Evolutionary conservation across 768 basidiomycete species (phyloP), one percentile per base, ranked within the genome.

Genomic region (Tephrocybe sp.): DNA sequence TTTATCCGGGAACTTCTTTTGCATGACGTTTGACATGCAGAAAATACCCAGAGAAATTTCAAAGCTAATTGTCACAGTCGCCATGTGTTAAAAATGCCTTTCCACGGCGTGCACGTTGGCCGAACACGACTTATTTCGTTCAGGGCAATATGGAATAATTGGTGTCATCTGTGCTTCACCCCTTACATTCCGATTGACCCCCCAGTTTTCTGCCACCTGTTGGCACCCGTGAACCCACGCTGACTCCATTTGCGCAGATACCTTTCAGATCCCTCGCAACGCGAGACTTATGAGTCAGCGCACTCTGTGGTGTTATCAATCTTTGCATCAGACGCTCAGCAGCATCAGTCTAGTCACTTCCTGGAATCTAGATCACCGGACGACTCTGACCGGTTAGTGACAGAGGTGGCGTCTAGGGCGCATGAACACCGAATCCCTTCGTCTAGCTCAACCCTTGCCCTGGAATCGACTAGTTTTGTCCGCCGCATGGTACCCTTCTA

Each of bases 251-350:
- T 13, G 47, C 17, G 22, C 58, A 91, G 89, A 14, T 78, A 86
- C 62, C 72, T 92, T 23, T 74, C 71, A 47, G 76, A 84, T 50
- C 57, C 82, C 13, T 63, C 70, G 5, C 73, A 89, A 56, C 82
- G 87, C 31, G 87, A 92, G 56, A 82, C 82, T n/a, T 94, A 83
- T 59, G 92, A 95, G 64, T 87, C 89, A 0, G 83, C 91, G 1
- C 92, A 94, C 63, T 93, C 92, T 8, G 88, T 89, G 22, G 69
- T 94, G 32, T 72, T 95, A 12, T 77, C 91, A 4, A 73, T 91
- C 35, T 85, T 92, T 61, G 78, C 86, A 9, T 74, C 81, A 23
- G 75, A 79, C 58, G 79, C 82, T 0, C 75, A 79, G 54, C 67
- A 64, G 36, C 64, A 61, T 16, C 62, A 67, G 16, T 62, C 35